These are phyloP conservation scores for Trametes gibbosa DNA, from an alignment of 768 basidiomycete genomes.

Conservation along the genomic window DNA sequence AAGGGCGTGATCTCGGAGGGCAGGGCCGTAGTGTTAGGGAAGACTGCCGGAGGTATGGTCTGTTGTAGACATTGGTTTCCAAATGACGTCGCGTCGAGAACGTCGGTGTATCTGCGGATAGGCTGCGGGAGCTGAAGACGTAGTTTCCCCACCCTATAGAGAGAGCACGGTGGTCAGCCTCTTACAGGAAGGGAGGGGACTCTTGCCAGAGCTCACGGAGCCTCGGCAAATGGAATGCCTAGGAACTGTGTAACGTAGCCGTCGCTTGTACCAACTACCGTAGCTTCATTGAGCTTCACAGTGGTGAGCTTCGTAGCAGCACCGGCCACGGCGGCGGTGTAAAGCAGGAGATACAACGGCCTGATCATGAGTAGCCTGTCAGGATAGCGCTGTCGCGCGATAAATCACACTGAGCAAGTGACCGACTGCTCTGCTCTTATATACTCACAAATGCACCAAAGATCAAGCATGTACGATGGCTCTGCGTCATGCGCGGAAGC, in stretches of 20 bases:
- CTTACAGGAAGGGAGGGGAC: no score
- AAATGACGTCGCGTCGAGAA: constrained; percentile 36
- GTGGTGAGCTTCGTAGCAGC: not conserved
- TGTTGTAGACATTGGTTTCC: constrained; percentile 51
- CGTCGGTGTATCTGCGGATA: constrained; percentile 34
- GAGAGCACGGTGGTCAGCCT: no score
- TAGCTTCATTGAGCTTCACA: constrained; percentile 43
- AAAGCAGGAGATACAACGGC: not conserved
- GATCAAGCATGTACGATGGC: no score
- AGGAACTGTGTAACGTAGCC: constrained; percentile 40
- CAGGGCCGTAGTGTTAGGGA: no score
- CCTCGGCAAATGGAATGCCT: constrained; percentile 54
- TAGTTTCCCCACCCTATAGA: constrained; percentile 36
- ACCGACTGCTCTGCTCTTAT: no score
- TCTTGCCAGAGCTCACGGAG: constrained; percentile 45
- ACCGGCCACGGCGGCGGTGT: not conserved
- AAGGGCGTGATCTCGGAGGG: constrained; percentile 36
- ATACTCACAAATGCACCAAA: no score
- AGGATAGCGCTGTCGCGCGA: not conserved
- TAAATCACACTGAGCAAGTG: no score
- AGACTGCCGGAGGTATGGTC: constrained; percentile 26
- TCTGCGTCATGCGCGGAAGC: no score
- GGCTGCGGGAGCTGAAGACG: constrained; percentile 45
- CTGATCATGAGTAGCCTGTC: not conserved
- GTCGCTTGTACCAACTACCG: constrained; percentile 40